Evolutionary conservation across 495 filamentous ascomycete species (phyloP), one percentile per base, ranked within the genome.

Genomic region (Astrothelium subdiscretum): DNA sequence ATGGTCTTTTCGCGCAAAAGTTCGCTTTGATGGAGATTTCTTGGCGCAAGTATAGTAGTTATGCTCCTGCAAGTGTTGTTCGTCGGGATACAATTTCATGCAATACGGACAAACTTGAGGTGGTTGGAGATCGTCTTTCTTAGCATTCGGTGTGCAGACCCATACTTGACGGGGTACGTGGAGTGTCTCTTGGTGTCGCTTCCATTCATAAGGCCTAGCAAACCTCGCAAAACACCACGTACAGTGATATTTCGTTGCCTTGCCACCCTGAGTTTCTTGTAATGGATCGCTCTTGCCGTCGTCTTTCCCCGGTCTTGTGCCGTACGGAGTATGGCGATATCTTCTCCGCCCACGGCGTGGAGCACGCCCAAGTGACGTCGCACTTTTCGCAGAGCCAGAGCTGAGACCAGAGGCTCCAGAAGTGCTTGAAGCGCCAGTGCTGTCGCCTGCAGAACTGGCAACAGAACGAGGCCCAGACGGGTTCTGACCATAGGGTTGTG

Each of bases 1-100:
- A 69, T 95, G 88, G 68, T 95, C 90, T 73, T 92, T 95, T 18
- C 90, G 82, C 59, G 86, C 89, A 69, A 92, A 95, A 0, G 88
- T 88, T 0, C 89, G 81, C 58, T 88, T 85, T 40, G 78, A 74
- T 0, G 80, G 59, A 0, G 86, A 81, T 43, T 87, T 83, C 63
- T 84, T 82, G 35, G 82, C 82, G 68, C 89, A 94, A n/a, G 83
- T 71, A 4, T 79, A 77, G 71, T 88, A 85, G 67, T 90, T 89
- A 73, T 94, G 89, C 8, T 74, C 77, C 59, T 89, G 86, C 26
- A 84, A 73, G 68, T 92, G 89, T 1, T 79, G 78, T 2, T 80
- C 73, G 10, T 79, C 69, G 2, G 87, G 85, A 59, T 85, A 79
- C 0, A 76, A 66, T 1, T 75, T 69, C 15, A 84, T 81, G 68